Evolutionary conservation across 169 alveolate genomes (phyloP), one percentile per base, ranked within the genome.

Genomic region (Cryptosporidium tyzzeri): DNA sequence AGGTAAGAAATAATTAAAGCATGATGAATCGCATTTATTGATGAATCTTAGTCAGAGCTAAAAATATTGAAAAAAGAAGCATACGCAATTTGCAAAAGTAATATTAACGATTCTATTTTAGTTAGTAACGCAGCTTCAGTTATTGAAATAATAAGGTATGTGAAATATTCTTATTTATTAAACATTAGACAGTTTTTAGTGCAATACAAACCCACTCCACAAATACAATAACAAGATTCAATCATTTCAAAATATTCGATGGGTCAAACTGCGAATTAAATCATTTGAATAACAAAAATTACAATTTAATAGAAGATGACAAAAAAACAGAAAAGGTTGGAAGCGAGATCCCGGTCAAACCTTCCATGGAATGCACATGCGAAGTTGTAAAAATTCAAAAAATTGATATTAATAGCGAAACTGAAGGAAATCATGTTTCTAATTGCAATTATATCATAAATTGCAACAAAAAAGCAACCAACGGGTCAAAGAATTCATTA

Each of bases 91-190:
- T 65, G 67, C 44, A 80, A 65, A 33, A 80, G 70, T 35, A 80
- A 80, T 37, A 16, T 33, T 12, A 44, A 18, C 39, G 75, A 80
- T 18, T 31, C 41, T n/a, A n/a, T 14, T 14, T n/a, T 35, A 1
- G n/a, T 80, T 58, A 65, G 50, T 62, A 44, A 48, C 53, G 89
- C 89, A 39, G 18, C 74, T 3, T 45, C 74, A 62, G 39, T 39
- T 35, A 59, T 59, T 26, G 80, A 80, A 39, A 65, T 65, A 61
- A 80, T 80, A 80, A 80, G 89, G 89, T 80, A 65, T 45, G 67
- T 67, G 9, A 10, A 31, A 9, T 67, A 33, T 67, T 31, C n/a
- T 33, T 29, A 31, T 37, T 67, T 9, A 33, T 39, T 37, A 10
- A 67, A 67, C 31, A 10, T 8, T 39, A 21, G 0, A 69, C 45